Evolutionary conservation across 331 rosid species (phyloP).

Genomic region (Malus hybrid): DNA sequence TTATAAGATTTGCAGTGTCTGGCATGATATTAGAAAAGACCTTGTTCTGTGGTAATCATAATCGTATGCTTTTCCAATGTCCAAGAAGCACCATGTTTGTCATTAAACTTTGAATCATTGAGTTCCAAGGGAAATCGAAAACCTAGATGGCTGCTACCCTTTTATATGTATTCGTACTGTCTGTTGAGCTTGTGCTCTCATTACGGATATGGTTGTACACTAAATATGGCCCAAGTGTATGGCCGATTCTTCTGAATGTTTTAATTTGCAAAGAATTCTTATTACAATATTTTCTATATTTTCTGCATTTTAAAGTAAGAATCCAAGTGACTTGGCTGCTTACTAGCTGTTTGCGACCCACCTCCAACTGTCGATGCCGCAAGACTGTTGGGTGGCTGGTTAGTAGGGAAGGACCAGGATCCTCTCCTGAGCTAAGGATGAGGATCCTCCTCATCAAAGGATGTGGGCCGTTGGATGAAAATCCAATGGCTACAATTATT

Average conservation of each 20-base stretch:
- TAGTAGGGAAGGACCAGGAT: too few relatives aligned
- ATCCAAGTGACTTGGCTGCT: too few relatives aligned
- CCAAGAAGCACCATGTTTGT: neutral
- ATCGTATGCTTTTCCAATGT: neutral
- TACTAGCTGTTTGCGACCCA: too few relatives aligned
- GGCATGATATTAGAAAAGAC: neutral
- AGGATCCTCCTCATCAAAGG: too few relatives aligned
- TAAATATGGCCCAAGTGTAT: neutral
- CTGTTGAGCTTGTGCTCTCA: neutral
- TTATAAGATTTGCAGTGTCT: neutral
- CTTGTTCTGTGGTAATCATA: too few relatives aligned
- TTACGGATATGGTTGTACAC: neutral
- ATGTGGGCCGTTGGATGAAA: too few relatives aligned
- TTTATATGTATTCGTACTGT: neutral
- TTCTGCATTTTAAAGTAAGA: too few relatives aligned
- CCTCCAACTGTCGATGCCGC: too few relatives aligned
- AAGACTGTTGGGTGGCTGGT: too few relatives aligned
- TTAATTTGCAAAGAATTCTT: neutral
- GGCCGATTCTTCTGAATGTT: neutral
- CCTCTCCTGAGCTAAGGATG: too few relatives aligned
- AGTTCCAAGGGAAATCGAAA: neutral
- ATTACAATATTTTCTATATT: too few relatives aligned
- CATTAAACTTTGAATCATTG: neutral
- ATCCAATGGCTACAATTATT: too few relatives aligned
- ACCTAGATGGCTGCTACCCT: neutral